Evolutionary conservation across 1,284 basidiomycete species (phyloP).

Genomic region (Moesziomyces globuligerus): DNA sequence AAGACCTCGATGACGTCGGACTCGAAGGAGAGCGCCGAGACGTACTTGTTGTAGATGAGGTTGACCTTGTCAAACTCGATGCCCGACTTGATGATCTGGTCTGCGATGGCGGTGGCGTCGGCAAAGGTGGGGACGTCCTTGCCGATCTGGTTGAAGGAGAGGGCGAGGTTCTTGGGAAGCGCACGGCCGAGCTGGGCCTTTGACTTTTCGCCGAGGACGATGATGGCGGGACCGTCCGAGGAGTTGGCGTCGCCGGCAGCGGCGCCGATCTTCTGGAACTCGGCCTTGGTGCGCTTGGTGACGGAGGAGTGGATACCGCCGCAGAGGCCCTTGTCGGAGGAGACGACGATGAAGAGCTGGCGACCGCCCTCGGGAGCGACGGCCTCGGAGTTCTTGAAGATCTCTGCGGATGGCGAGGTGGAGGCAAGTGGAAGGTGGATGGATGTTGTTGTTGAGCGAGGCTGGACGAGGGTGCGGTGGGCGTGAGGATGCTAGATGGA

Average conservation of each 20-base stretch:
- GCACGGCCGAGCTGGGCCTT: slow-evolving; percentile 86
- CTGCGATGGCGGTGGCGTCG: slow-evolving; percentile 92
- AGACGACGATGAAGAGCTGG: slow-evolving; percentile 80
- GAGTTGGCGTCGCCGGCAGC: slow-evolving; percentile 69
- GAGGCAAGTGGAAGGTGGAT: neutral
- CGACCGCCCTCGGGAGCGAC: slow-evolving; percentile 58
- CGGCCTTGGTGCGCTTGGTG: slow-evolving; percentile 84
- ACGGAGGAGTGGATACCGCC: slow-evolving; percentile 99
- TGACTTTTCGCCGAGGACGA: slow-evolving; percentile 93
- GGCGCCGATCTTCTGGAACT: slow-evolving; percentile 70
- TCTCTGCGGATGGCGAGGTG: slow-evolving; percentile 41
- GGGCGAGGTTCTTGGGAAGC: slow-evolving; percentile 76
- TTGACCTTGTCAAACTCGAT: slow-evolving; percentile 86
- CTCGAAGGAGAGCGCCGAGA: slow-evolving; percentile 94
- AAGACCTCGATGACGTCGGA: slow-evolving; percentile 77
- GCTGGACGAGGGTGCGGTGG: neutral
- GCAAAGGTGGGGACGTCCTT: slow-evolving; percentile 96
- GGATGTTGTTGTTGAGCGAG: neutral
- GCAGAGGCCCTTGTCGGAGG: slow-evolving; percentile 99
- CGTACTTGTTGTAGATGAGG: slow-evolving; percentile 94
- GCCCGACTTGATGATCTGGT: slow-evolving; percentile 86
- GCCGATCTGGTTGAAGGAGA: slow-evolving; percentile 98
- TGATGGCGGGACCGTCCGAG: slow-evolving; percentile 53
- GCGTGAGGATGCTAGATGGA: slow-evolving; percentile 6
- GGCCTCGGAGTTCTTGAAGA: slow-evolving; percentile 65